phyloP scores from a whole-genome alignment of 202 grass and related monocot genomes.

The Bolboschoenoplectus hybrid region DNA sequence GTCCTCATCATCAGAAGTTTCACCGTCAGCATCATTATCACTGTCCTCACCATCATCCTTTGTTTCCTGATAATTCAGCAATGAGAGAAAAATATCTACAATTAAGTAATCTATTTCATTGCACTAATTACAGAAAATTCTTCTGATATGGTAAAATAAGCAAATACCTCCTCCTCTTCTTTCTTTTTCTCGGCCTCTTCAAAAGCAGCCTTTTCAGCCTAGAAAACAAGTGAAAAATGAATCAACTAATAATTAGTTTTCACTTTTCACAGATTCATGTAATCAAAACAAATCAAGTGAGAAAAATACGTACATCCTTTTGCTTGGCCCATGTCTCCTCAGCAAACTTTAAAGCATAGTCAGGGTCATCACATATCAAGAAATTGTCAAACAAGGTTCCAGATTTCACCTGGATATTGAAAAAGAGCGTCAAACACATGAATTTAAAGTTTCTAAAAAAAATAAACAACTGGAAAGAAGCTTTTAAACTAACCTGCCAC shows the following conservation, averaged over 20 bases:
- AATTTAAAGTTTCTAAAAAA: neutral
- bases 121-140: neutral
- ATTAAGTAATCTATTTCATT: neutral
- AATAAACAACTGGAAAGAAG: neutral
- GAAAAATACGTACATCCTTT: conserved; percentile 60
- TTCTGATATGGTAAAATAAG: neutral
- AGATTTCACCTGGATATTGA: conserved; percentile 71
- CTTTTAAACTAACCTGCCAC: conserved; percentile 65
- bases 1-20: conserved; percentile 43
- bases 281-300: neutral
- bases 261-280: neutral
- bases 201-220: conserved; percentile 97
- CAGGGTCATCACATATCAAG: conserved; percentile 75
- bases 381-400: conserved; percentile 91
- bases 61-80: conserved; percentile 22
- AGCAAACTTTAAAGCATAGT: conserved; percentile 73
- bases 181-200: conserved; percentile 95
- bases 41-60: conserved; percentile 62
- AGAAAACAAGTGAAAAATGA: conserved; percentile 28
- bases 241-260: neutral
- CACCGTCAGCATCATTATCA: conserved; percentile 54
- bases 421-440: neutral
- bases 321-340: conserved; percentile 88
- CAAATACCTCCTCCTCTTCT: conserved; percentile 76
- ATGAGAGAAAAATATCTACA: conserved; percentile 14